Conservation (phyloP, 805 yeast species). For the Zygoascus bituminiphila region DNA sequence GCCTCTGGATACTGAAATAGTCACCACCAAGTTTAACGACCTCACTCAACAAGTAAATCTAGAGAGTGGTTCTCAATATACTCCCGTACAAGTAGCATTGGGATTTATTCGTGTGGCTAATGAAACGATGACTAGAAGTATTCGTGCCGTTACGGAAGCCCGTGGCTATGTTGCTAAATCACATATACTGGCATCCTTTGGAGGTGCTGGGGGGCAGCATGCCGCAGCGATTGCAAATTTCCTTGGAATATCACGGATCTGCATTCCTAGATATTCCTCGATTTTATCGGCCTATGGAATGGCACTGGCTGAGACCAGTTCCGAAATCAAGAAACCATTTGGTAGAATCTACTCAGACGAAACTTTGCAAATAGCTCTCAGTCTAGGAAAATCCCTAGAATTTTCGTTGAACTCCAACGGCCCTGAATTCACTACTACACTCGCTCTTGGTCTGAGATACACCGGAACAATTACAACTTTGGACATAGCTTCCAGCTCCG, state of each 20-base stretch:
- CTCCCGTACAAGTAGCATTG: slow-evolving; percentile 61
- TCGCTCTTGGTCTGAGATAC: slow-evolving; percentile 4
- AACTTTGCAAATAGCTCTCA: not conserved
- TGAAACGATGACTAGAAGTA: slow-evolving; percentile 81
- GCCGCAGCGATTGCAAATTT: slow-evolving; percentile 67
- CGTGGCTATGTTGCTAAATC: slow-evolving; percentile 59
- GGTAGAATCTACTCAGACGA: not conserved
- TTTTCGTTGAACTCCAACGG: not conserved
- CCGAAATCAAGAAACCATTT: slow-evolving; percentile 49
- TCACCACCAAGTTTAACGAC: slow-evolving; percentile 41
- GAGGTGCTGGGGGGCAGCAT: slow-evolving; percentile 93
- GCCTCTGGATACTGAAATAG: slow-evolving; percentile 49
- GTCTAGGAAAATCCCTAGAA: not conserved
- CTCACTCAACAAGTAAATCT: slow-evolving; percentile 50
- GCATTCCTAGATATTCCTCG: slow-evolving; percentile 74
- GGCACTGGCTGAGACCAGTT: slow-evolving; percentile 74
- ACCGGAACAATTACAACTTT: slow-evolving; percentile 1
- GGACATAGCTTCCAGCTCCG: slow-evolving; percentile 13
- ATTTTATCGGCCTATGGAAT: slow-evolving; percentile 83
- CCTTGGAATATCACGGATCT: slow-evolving; percentile 56
- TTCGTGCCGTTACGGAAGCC: slow-evolving; percentile 73
- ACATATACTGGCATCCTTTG: slow-evolving; percentile 72
- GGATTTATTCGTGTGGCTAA: slow-evolving; percentile 80
- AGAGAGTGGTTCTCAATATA: slow-evolving; percentile 36
- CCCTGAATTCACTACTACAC: not conserved